Evolutionary conservation across 2,329 filamentous ascomycete species (phyloP).

Genomic region (Bimuria novae-zelandiae): DNA sequence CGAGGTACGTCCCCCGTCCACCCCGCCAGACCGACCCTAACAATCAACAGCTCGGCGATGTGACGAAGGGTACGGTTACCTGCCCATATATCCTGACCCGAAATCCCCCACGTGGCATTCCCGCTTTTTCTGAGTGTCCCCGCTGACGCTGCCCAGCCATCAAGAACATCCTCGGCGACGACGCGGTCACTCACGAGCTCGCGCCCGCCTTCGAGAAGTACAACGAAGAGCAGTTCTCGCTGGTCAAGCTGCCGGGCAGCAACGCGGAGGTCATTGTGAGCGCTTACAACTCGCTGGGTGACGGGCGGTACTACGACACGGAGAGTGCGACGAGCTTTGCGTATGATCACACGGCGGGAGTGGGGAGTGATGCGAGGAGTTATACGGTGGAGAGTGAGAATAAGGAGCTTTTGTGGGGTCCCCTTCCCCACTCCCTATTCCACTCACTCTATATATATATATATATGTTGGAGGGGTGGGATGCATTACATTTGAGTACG

Average conservation of each 20-base stretch:
- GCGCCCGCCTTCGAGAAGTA: slow-evolving; percentile 88
- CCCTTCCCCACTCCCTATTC: neutral
- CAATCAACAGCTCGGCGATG: slow-evolving; percentile 73
- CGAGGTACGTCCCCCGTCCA: slow-evolving; percentile 68
- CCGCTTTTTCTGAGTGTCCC: neutral
- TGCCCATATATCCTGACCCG: neutral
- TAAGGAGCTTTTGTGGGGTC: slow-evolving; percentile 74
- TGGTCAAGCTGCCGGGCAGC: slow-evolving; percentile 85
- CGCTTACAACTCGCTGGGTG: slow-evolving; percentile 79
- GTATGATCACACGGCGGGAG: slow-evolving; percentile 74
- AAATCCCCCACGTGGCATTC: neutral
- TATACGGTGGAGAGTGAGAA: slow-evolving; percentile 77
- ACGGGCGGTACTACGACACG: slow-evolving; percentile 85
- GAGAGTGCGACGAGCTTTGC: slow-evolving; percentile 86
- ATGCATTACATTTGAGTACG: too few species aligned
- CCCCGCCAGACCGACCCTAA: slow-evolving; percentile 26
- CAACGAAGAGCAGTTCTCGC: slow-evolving; percentile 92
- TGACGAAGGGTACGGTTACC: slow-evolving; percentile 72
- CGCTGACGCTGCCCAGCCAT: slow-evolving; percentile 68
- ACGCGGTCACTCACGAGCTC: slow-evolving; percentile 71
- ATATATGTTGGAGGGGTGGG: too few species aligned
- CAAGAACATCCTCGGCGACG: slow-evolving; percentile 77
- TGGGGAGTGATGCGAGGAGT: slow-evolving; percentile 77
- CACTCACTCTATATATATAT: too few species aligned
- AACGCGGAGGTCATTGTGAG: slow-evolving; percentile 82